Percentiles rank a stretch among this genome's conserved stretches.
Conservation (phyloP, 2,329 filamentous ascomycete genomes). For the Thielaviopsis populi region DNA sequence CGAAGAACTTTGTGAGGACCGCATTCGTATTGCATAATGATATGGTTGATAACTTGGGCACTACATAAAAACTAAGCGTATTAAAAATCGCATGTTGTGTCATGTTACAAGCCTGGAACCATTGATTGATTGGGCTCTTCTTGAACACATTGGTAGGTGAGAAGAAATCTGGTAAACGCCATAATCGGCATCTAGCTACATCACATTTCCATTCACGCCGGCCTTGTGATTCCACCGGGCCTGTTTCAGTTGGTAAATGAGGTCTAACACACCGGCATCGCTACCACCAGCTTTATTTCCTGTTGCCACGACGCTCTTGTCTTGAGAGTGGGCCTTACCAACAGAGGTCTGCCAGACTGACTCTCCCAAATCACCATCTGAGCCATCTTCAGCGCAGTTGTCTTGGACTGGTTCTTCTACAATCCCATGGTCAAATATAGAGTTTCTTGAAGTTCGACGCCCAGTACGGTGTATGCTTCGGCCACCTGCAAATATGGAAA, state of each 20-base stretch:
- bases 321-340: conserved; percentile 27
- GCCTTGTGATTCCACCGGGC: conserved; percentile 36
- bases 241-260: conserved; percentile 45
- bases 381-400: conserved; percentile 31
- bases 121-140: no score
- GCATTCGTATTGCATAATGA: no score
- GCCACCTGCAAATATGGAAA: conserved; percentile 30
- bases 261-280: conserved; percentile 40
- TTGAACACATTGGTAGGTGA: no score
- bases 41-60: no score
- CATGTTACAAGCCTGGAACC: no score
- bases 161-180: not conserved
- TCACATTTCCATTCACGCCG: conserved; percentile 26
- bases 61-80: no score
- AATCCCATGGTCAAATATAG: not conserved
- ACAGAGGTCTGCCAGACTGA: conserved; percentile 46
- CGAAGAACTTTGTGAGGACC: no score
- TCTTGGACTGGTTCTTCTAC: conserved; percentile 5
- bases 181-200: not conserved
- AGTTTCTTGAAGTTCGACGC: conserved; percentile 20
- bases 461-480: conserved; percentile 35
- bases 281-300: conserved; percentile 23
- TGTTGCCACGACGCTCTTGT: not conserved
- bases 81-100: no score
- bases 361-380: conserved; percentile 40